Base-by-base conservation (phyloP, 1,284 basidiomycete genomes). In the Cryptococcus sp. region DNA sequence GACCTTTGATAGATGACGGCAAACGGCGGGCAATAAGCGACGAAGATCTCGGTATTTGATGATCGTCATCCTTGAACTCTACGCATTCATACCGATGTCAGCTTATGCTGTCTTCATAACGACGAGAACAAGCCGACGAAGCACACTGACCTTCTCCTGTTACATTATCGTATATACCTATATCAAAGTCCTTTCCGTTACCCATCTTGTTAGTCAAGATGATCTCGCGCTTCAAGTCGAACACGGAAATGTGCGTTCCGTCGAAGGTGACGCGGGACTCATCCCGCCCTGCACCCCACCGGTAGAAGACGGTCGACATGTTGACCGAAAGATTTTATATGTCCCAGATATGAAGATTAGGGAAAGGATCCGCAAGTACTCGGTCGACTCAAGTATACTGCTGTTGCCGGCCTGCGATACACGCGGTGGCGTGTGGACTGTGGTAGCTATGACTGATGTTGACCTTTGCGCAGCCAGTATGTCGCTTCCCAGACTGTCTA, bases 161-260 rank as follows among this genome's bases (percentile, higher is more conserved):
- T n/a, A 87, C 85, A 52, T 85, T 82, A 73, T 96, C 92, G 72
- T 87, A 89, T 34, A 99, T 82, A 56, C 86, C 86, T 41, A 99
- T 83, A 79, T 99, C 96, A 82, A 99, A 98, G 76, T 99, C 96
- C 74, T 89, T 92, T 61, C 93, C 93, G 81, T 96, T 96, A 70
- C 79, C 80, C 79, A 99, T 87, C 78, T 91, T 94, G 79, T 97
- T 97, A 74, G 89, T 89, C 64, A 96, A 81, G 72, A 99, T 95
- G 76, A 99, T 92, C 81, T 99, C 95, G 81, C 89, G 90, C 82
- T 99, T 99, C 77, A 99, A 83, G 79, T 99, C 96, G 84, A 97
- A 99, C 64, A 99, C 92, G 70, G 93, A 94, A 75, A 99, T 97
- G 65, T 93, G 92, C 63, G 95, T 97, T 70, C 95, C 95, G 77